Percentiles rank a stretch among this genome's conserved stretches.
phyloP scores from a whole-genome alignment of 495 filamentous ascomycete species.

The Penicillium psychrofluorescens region DNA sequence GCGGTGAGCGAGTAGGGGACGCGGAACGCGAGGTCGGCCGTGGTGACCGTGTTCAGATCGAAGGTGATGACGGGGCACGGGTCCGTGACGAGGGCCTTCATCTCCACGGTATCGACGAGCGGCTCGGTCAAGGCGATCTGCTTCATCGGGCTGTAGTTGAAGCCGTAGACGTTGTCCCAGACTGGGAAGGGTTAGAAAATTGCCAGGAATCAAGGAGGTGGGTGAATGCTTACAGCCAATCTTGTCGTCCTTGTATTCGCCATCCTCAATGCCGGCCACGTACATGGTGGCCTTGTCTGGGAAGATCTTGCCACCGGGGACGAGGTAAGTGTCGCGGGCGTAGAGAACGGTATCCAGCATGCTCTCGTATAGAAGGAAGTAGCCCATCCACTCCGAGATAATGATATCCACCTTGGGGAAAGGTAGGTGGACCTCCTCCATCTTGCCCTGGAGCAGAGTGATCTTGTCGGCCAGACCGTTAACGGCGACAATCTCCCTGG shows the following conservation, averaged over 20 bases:
- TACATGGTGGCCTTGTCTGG: slow-evolving; percentile 87
- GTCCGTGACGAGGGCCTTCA: slow-evolving; percentile 75
- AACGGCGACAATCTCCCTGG: slow-evolving; percentile 77
- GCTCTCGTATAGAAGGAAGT: slow-evolving; percentile 95
- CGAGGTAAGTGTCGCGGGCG: slow-evolving; percentile 86
- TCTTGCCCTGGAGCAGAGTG: slow-evolving; percentile 86
- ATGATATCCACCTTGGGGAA: slow-evolving; percentile 94
- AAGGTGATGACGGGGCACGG: slow-evolving; percentile 67
- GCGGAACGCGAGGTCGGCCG: slow-evolving; percentile 68
- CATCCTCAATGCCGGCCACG: slow-evolving; percentile 80
- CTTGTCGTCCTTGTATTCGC: slow-evolving; percentile 85
- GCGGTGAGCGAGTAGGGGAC: slow-evolving; percentile 63
- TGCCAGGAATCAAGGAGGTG: neutral
- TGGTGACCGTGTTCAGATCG: slow-evolving; percentile 72
- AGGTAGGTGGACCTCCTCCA: slow-evolving; percentile 90
- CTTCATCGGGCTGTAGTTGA: slow-evolving; percentile 90
- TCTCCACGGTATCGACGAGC: slow-evolving; percentile 74
- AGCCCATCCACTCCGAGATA: slow-evolving; percentile 99
- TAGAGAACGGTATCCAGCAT: slow-evolving; percentile 97
- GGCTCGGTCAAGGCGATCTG: slow-evolving; percentile 75
- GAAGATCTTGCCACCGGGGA: slow-evolving; percentile 77
- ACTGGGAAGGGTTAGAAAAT: slow-evolving; percentile 38
- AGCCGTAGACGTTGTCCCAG: slow-evolving; percentile 98
- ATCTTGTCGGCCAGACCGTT: slow-evolving; percentile 82
- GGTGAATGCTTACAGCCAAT: slow-evolving; percentile 56